Evolutionary conservation across 2,329 filamentous ascomycete species (phyloP), one percentile per base, ranked within the genome.

Genomic region (Periconia sp.): DNA sequence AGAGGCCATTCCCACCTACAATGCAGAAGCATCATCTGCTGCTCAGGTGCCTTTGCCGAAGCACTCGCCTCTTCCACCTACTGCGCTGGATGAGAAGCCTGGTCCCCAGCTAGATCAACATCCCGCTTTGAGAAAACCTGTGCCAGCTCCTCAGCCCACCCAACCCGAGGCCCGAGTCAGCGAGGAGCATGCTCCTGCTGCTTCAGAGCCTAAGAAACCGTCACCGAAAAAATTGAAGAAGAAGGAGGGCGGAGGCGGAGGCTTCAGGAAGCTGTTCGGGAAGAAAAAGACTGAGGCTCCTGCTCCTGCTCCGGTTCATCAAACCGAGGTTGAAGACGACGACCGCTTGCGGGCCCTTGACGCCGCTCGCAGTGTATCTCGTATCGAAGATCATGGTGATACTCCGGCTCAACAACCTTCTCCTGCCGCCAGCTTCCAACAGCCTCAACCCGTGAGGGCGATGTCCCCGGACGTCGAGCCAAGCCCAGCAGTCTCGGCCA

Each of bases 231-330:
- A 71, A 32, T 33, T 69, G 22, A 70, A 69, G 52, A 72, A 67
- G 50, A 53, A 66, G 41, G 62, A 63, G 19, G 64, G 62, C 18
- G 55, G 52, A 5, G 60, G 61, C 19, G 62, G 66, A 34, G 70
- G 70, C 2, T 68, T 73, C 52, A 65, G 68, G 40, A 72, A 70
- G 53, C 44, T 73, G 2, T 73, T 72, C 36, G 65, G 64, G 4
- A 68, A 65, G 50, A 72, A 71, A 48, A 70, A 69, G 52, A 54
- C 52, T 3, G 63, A 68, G 8, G 10, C 57, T 18, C 34, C 37
- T 17, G 50, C 40, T 21, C 36, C 52, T n/a, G 42, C 50, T 19
- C n/a, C n/a, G n/a, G n/a, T n/a, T n/a, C n/a, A n/a, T n/a, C 48
- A 51, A 30, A 12, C 38, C 13, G 51, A 51, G 22, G 41, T 54